A percentile compares a stretch with the other conserved stretches of the same genome.
phyloP scores from a whole-genome alignment of 805 yeast genomes.

The Lachancea lanzarotensis region DNA sequence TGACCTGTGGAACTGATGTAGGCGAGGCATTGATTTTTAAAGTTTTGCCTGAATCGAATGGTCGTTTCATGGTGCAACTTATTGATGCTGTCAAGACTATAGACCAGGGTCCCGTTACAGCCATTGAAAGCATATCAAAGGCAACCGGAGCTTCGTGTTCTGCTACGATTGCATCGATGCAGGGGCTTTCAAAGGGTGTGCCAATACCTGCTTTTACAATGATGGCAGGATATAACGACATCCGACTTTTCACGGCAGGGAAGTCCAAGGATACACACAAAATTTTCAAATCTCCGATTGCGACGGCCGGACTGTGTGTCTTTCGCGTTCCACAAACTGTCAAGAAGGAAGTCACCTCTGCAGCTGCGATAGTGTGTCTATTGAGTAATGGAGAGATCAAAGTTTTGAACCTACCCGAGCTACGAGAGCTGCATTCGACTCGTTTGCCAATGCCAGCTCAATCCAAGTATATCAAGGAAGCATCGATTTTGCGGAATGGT shows the following conservation, averaged over 20 bases:
- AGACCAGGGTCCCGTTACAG: constrained; percentile 42
- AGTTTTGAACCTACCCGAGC: constrained; percentile 49
- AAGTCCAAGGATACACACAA: constrained; percentile 59
- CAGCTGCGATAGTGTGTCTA: constrained; percentile 43
- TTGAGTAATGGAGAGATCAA: constrained; percentile 43
- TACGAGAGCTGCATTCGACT: constrained; percentile 50
- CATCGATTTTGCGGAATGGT: constrained; percentile 47
- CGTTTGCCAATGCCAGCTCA: constrained; percentile 40
- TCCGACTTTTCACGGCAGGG: constrained; percentile 56
- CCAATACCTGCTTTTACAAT: constrained; percentile 57
- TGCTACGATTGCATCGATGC: constrained; percentile 55
- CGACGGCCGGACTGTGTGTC: constrained; percentile 47
- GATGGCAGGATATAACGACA: constrained; percentile 49
- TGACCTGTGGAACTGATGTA: constrained; percentile 67
- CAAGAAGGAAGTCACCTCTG: constrained; percentile 30
- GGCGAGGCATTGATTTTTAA: constrained; percentile 67
- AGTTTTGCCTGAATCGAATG: constrained; percentile 55
- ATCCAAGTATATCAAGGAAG: constrained; percentile 36
- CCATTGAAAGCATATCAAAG: constrained; percentile 52
- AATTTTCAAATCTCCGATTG: constrained; percentile 43
- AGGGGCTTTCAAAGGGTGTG: constrained; percentile 54
- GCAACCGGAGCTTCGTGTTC: constrained; percentile 56
- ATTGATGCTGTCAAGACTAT: constrained; percentile 44
- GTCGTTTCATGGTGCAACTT: constrained; percentile 52
- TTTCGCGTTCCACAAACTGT: constrained; percentile 13